Base-by-base conservation (phyloP, 2,329 filamentous ascomycete species). In the Exophiala aquamarina region DNA sequence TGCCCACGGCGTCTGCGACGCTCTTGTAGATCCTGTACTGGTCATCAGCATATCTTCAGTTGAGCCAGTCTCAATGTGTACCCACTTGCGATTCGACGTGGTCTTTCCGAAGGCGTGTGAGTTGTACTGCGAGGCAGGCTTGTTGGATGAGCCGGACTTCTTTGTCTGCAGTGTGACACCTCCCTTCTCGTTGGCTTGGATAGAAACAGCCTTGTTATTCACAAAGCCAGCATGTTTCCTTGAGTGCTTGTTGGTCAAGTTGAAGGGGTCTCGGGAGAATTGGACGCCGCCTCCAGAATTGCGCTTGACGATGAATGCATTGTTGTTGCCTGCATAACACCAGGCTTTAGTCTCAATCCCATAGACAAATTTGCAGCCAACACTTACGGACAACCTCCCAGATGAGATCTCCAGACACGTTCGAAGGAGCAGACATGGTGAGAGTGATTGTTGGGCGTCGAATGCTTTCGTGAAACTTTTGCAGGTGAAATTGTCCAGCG, bases 331-430 rank as follows among this genome's bases (percentile, higher is more conserved):
- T 96, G 68, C 60, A 52, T 41, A 54, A 43, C 9, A 6, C 23
- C 11, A 11, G 23, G 23, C 11, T 42, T 31, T 19, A 42, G 40
- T 39, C 31, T 32, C 31, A 39, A 13, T 17, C n/a, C 18, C 11
- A 9, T 13, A 20, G 36, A 19, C 13, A 10, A 18, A 7, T 34
- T 28, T 46, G 37, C 34, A 41, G 53, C 40, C 14, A 52, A 53
- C 58, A 90, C 90, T 74, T 84, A 96, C 91, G 89, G 81, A 86
- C 84, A 73, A 94, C 77, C 82, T 92, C 86, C 92, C 92, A 97
- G 80, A 95, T 77, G 66, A 96, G 81, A 77, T 96, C 91, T 69
- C 84, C 75, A 72, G 90, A 94, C 69, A 95, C 79, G 79, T 90
- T 89, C 65, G 83, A 73, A 72, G 82, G 78, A 67, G 71, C 63